Percentiles rank a stretch among this genome's conserved stretches.
phyloP scores from a whole-genome alignment of 768 basidiomycete species.

The Agrocybe pediades region DNA sequence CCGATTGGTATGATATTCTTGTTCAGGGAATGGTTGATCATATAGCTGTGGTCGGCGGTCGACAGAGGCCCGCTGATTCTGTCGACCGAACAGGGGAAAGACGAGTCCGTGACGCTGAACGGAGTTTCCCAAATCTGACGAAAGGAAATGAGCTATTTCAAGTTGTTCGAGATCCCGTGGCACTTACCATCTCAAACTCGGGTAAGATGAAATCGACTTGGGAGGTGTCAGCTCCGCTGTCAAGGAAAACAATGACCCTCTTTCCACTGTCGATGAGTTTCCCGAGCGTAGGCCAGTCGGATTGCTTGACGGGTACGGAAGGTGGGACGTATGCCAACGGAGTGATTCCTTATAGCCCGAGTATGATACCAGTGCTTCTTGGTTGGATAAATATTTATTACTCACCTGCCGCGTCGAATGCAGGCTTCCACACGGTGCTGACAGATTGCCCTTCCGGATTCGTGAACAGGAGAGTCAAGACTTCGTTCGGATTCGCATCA shows the following conservation, averaged over 20 bases:
- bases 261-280: conserved; percentile 61
- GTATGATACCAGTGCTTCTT: not conserved
- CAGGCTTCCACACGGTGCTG: conserved; percentile 48
- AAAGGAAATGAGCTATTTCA: not conserved
- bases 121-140: conserved; percentile 60
- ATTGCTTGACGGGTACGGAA: conserved; percentile 37
- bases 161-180: not conserved
- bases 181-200: conserved; percentile 53
- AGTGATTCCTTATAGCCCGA: conserved; percentile 35
- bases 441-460: conserved; percentile 61
- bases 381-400: not conserved
- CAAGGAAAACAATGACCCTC: conserved; percentile 65
- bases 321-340: conserved; percentile 55
- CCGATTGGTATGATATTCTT: conserved; percentile 40
- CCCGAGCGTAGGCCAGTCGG: conserved; percentile 66
- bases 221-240: conserved; percentile 43
- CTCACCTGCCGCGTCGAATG: conserved; percentile 52
- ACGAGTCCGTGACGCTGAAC: conserved; percentile 47
- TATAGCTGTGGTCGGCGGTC: conserved; percentile 52
- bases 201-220: conserved; percentile 53
- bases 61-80: conserved; percentile 50
- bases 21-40: conserved; percentile 63
- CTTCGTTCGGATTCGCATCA: conserved; percentile 63
- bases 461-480: conserved; percentile 66
- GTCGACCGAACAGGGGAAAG: conserved; percentile 56